These are phyloP conservation scores for Tetradesmus lagerheimii DNA, from an alignment of 139 green algal genomes.

Conservation along the genomic window DNA sequence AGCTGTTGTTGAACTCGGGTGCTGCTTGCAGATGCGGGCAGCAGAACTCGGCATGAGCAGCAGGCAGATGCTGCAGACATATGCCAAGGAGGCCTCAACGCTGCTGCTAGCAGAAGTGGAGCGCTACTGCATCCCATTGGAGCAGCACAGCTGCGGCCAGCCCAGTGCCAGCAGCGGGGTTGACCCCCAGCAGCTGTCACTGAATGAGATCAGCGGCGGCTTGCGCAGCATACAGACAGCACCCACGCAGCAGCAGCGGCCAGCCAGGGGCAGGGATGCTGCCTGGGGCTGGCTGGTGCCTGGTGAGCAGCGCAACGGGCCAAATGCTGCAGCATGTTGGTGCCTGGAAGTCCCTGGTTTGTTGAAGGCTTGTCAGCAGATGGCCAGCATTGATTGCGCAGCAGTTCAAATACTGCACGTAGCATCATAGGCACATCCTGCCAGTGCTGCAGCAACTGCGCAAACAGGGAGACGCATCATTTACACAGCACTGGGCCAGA, in stretches of 20 bases:
- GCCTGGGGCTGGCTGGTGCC: slow-evolving; percentile 67
- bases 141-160: not conserved
- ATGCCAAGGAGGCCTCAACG: slow-evolving; percentile 42
- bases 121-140: slow-evolving; percentile 15
- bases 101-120: slow-evolving; percentile 50
- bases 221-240: slow-evolving; percentile 49
- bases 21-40: slow-evolving; percentile 27
- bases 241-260: slow-evolving; percentile 11
- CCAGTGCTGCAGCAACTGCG: not conserved
- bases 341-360: not conserved
- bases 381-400: not conserved
- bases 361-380: not conserved
- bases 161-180: not conserved
- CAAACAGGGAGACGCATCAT: not conserved
- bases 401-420: no score
- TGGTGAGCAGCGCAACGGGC: not conserved
- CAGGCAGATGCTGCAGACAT: slow-evolving; percentile 17
- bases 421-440: no score
- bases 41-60: slow-evolving; percentile 37
- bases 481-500: no score
- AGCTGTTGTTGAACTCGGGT: not conserved
- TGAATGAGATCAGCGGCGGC: slow-evolving; percentile 45
- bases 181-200: slow-evolving; percentile 28
- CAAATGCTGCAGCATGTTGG: not conserved
- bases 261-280: not conserved